These are phyloP conservation scores for Fremontodendron californicum DNA, from an alignment of 345 rosid genomes.

Conservation along the genomic window DNA sequence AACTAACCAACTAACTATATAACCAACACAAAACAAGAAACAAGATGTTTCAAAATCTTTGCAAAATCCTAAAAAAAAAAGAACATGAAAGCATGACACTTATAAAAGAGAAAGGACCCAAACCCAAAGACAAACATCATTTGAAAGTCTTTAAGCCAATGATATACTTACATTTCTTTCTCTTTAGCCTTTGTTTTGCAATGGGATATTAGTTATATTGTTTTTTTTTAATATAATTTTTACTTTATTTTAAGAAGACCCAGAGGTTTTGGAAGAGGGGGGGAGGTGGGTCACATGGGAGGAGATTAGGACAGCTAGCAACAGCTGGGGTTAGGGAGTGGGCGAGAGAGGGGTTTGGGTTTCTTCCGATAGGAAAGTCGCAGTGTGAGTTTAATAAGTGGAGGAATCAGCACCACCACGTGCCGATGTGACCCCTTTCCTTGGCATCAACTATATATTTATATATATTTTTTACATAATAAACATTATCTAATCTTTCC, in stretches of 20 bases:
- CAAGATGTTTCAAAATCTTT: background rate
- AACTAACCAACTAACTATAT: conserved; percentile 1
- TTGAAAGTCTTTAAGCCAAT: background rate
- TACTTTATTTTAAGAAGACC: background rate
- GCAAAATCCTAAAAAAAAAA: background rate
- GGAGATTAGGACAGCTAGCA: conserved; percentile 51
- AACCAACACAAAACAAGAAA: background rate
- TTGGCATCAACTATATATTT: background rate
- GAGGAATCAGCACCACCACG: conserved; percentile 47
- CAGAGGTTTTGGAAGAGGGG: background rate
- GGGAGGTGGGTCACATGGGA: conserved; percentile 43
- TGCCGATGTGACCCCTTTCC: conserved; percentile 43
- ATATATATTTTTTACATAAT: background rate
- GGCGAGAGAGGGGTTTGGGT: background rate
- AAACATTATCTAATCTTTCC: background rate
- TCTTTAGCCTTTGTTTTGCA: background rate
- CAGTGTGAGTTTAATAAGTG: conserved; percentile 15
- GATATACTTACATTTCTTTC: background rate
- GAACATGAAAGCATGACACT: background rate
- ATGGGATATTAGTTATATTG: background rate
- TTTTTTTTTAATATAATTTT: background rate
- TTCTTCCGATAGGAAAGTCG: conserved; percentile 20
- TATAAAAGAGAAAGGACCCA: background rate
- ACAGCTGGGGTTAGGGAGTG: conserved; percentile 39
- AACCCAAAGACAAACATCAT: background rate